A percentile compares a stretch with the other conserved stretches of the same genome.
Evolutionary conservation across 768 basidiomycete species (phyloP).

Genomic region (Tylopilus sp.): DNA sequence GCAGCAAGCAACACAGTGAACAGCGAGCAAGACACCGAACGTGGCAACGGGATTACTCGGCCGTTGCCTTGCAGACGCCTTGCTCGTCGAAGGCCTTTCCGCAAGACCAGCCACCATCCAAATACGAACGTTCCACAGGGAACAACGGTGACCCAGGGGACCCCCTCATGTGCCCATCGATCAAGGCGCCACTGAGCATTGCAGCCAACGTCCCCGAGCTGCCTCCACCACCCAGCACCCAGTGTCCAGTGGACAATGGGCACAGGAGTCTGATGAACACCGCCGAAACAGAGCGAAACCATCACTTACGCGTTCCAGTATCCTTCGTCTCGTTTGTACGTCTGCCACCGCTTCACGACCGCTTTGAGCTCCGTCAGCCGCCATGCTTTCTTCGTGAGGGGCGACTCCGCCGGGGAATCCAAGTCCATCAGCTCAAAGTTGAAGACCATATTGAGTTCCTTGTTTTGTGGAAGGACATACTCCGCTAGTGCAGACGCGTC

Average conservation of each 20-base stretch:
- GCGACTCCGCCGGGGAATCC: conserved; percentile 43
- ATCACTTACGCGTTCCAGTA: conserved; percentile 63
- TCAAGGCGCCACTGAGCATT: conserved; percentile 6
- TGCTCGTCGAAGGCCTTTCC: conserved; percentile 11
- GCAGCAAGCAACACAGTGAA: not conserved
- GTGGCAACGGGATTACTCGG: not conserved
- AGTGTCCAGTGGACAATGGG: not conserved
- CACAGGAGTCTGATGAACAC: not conserved
- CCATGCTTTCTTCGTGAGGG: conserved; percentile 47
- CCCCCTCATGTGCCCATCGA: conserved; percentile 17
- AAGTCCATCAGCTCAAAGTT: conserved; percentile 61
- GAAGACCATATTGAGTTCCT: conserved; percentile 66
- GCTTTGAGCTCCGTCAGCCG: conserved; percentile 50
- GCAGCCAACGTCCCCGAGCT: not conserved
- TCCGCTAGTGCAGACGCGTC: conserved; percentile 47
- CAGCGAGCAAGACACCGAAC: conserved; percentile 14
- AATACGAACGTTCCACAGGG: conserved; percentile 13
- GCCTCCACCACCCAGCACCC: not conserved
- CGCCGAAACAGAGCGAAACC: not conserved
- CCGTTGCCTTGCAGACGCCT: conserved; percentile 20
- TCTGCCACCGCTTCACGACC: conserved; percentile 51
- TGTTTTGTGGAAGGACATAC: conserved; percentile 54
- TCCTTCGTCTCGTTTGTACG: conserved; percentile 50
- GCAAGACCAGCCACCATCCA: not conserved
- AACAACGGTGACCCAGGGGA: not conserved